Conservation (phyloP, 179 eudicot genomes). For the Actinidia polygama region DNA sequence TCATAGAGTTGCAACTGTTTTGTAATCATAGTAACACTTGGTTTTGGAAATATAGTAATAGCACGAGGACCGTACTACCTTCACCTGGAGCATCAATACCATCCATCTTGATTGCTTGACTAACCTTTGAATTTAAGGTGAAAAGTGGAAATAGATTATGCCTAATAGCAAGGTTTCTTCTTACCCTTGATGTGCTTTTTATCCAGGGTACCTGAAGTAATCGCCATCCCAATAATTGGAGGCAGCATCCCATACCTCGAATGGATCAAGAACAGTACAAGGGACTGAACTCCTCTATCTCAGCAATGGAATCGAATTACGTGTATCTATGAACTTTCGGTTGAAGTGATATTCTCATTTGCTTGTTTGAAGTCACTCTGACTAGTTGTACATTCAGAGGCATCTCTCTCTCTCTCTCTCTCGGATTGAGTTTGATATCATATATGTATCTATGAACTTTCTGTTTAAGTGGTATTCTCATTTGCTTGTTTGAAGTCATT, state of each 20-base stretch:
- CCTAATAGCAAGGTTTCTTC: neutral
- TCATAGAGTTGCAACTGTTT: neutral
- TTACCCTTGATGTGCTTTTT: neutral
- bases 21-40: neutral
- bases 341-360: neutral
- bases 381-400: conserved; percentile 7
- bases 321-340: neutral
- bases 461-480: neutral
- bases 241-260: conserved; percentile 82
- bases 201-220: conserved; percentile 90
- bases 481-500: neutral
- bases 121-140: neutral
- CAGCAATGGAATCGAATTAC: neutral
- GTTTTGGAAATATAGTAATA: no score
- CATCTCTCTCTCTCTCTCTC: neutral
- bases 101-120: neutral
- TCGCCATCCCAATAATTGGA: conserved; percentile 88
- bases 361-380: neutral
- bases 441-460: neutral
- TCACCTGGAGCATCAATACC: neutral
- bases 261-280: conserved; percentile 90
- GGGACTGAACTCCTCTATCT: conserved; percentile 45
- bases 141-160: neutral
- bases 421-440: neutral
- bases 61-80: neutral